Evolutionary conservation across 768 basidiomycete species (phyloP), one percentile per base, ranked within the genome.

Genomic region (Boletus reticulatus): DNA sequence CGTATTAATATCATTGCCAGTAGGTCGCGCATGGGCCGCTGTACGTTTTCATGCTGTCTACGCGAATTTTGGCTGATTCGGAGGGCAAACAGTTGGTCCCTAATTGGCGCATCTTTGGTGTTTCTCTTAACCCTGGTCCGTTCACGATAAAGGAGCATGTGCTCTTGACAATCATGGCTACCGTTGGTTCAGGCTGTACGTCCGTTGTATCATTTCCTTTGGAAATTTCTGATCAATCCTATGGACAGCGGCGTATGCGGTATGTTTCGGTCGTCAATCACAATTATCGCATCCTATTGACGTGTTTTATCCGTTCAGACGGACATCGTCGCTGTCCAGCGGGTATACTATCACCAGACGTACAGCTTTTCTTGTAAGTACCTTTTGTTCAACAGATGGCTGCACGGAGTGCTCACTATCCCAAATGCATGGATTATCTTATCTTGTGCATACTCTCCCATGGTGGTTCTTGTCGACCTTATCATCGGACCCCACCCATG

Each of bases 141-240:
- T 91, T 89, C 65, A 81, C 80, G 22, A 87, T 91, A 67, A 90
- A 92, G 72, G 89, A 82, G 55, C 81, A 81, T 59, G 84, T 86
- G 0, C 69, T 91, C 20, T 79, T 88, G 48, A 88, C 84, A 0
- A 83, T 89, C 59, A 88, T 88, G 72, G 83, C 85, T 2, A 77
- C 78, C 48, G 76, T 80, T n/a, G 75, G 72, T n/a, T 61, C 55
- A 17, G 16, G 44, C 37, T 56, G 70, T 71, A 49, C 43, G 69
- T 72, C 22, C 41, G 34, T 22, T 37, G 0, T 48, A 19, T 22
- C 3, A 0, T 31, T 12, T 8, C 38, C 3, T 2, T 22, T 42
- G 13, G 2, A 11, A 20, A 6, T 19, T 43, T 42, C 50, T 61
- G 43, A 69, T n/a, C 5, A 6, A 24, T 49, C 13, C 5, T 10